A percentile compares a stretch with the other conserved stretches of the same genome.
Conservation (phyloP, 352 stramenopile species). For the Aphanomyces astaci region DNA sequence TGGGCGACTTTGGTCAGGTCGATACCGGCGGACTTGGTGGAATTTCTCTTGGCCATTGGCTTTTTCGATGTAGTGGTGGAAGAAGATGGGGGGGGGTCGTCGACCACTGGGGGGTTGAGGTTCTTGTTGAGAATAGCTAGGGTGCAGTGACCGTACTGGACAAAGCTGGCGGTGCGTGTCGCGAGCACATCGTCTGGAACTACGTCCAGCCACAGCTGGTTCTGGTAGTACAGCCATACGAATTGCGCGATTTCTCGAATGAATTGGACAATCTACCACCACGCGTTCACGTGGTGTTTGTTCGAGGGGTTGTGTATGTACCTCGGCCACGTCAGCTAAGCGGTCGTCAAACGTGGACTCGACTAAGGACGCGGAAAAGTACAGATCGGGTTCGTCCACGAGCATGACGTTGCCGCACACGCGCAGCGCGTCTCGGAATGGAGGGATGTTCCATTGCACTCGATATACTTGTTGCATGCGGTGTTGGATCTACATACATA, state of each 20-base stretch:
- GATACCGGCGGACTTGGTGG: constrained; percentile 10
- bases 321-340: background rate
- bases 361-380: constrained; percentile 34
- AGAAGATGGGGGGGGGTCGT: background rate
- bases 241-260: constrained; percentile 45
- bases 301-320: too few species aligned
- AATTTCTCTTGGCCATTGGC: background rate
- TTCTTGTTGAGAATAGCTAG: constrained; percentile 15
- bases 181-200: constrained; percentile 22
- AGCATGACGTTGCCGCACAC: constrained; percentile 65
- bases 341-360: constrained; percentile 7
- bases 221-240: constrained; percentile 71
- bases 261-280: constrained; percentile 3
- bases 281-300: background rate
- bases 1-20: constrained; percentile 22
- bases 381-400: constrained; percentile 46
- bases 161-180: constrained; percentile 13
- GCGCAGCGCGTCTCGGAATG: constrained; percentile 38
- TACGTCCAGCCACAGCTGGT: constrained; percentile 63
- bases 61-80: background rate
- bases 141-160: constrained; percentile 1
- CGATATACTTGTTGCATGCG: constrained; percentile 69
- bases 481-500: constrained; percentile 30
- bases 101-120: background rate
- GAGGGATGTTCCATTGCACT: constrained; percentile 42